A percentile compares a stretch with the other conserved stretches of the same genome.
Conservation (phyloP, 108 stramenopile genomes). For the Nannochloropsis gaditana region DNA sequence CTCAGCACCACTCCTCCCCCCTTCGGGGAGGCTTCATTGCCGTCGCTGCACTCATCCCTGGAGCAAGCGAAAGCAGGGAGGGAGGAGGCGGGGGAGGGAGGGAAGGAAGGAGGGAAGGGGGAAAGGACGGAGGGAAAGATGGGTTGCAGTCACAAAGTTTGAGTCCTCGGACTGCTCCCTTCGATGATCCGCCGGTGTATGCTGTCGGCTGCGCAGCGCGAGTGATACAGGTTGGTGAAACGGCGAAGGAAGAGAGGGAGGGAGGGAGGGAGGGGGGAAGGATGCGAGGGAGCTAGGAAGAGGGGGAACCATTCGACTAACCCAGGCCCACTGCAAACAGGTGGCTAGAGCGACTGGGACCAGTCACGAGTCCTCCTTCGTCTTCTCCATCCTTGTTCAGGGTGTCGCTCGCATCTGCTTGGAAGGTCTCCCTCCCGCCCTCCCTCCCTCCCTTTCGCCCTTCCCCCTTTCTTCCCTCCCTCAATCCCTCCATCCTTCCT, state of each 20-base stretch:
- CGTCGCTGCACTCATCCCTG: conserved; percentile 10
- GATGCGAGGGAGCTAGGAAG: background rate
- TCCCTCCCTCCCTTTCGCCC: background rate
- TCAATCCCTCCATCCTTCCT: background rate
- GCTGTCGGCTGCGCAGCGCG: conserved; percentile 35
- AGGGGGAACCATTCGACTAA: background rate
- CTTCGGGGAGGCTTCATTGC: background rate
- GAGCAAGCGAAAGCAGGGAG: conserved; percentile 28
- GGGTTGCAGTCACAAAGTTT: background rate
- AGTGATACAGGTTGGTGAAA: conserved; percentile 31
- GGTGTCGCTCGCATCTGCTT: background rate
- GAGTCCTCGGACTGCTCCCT: background rate
- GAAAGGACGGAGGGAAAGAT: background rate
- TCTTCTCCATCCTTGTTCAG: background rate
- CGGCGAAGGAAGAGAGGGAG: conserved; percentile 22
- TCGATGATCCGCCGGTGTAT: background rate
- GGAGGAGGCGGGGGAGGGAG: conserved; percentile 14
- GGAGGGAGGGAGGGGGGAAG: background rate
- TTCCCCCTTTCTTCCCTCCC: background rate
- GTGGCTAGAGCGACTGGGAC: background rate
- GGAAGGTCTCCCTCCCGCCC: background rate
- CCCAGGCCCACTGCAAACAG: conserved; percentile 21
- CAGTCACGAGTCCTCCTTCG: background rate
- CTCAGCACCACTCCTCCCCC: conserved; percentile 7
- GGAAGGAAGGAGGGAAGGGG: background rate